phyloP scores from a whole-genome alignment of 2,329 filamentous ascomycete genomes.

The Aureobasidium musti region DNA sequence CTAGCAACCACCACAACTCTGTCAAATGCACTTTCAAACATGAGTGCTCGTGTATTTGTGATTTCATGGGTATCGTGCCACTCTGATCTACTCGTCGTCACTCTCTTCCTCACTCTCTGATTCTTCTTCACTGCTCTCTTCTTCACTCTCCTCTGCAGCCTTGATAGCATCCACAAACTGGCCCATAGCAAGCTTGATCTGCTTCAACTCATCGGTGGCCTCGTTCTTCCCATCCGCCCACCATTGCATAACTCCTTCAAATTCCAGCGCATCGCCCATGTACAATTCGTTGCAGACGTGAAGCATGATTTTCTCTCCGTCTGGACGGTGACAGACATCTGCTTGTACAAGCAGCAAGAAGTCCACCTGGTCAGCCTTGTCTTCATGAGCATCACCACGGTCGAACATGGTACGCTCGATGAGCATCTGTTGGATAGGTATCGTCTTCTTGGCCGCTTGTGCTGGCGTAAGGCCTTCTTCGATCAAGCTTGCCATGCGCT shows the following conservation, averaged over 20 bases:
- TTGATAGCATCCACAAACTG: conserved; percentile 74
- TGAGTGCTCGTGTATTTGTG: neutral
- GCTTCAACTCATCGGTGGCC: conserved; percentile 67
- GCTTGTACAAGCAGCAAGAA: conserved; percentile 80
- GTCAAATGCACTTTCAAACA: neutral
- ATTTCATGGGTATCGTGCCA: conserved; percentile 30
- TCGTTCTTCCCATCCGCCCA: conserved; percentile 74
- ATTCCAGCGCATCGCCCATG: conserved; percentile 78
- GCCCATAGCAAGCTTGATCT: conserved; percentile 71
- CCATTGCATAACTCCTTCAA: conserved; percentile 86
- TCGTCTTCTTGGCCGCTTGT: conserved; percentile 46
- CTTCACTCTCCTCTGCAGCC: conserved; percentile 68
- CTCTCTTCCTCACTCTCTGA: conserved; percentile 46
- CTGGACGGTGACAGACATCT: conserved; percentile 67
- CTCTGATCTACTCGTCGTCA: conserved; percentile 32
- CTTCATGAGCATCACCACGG: conserved; percentile 47
- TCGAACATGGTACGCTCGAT: conserved; percentile 62
- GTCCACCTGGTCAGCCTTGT: conserved; percentile 74
- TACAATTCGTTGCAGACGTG: conserved; percentile 83
- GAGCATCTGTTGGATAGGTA: conserved; percentile 59
- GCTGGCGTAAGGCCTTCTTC: conserved; percentile 46
- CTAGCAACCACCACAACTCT: neutral
- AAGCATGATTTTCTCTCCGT: conserved; percentile 69
- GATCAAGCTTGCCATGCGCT: conserved; percentile 72
- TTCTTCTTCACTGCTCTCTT: conserved; percentile 64